These are phyloP conservation scores for Truncatella angustata DNA, from an alignment of 2,329 filamentous ascomycete genomes.

Conservation along the genomic window DNA sequence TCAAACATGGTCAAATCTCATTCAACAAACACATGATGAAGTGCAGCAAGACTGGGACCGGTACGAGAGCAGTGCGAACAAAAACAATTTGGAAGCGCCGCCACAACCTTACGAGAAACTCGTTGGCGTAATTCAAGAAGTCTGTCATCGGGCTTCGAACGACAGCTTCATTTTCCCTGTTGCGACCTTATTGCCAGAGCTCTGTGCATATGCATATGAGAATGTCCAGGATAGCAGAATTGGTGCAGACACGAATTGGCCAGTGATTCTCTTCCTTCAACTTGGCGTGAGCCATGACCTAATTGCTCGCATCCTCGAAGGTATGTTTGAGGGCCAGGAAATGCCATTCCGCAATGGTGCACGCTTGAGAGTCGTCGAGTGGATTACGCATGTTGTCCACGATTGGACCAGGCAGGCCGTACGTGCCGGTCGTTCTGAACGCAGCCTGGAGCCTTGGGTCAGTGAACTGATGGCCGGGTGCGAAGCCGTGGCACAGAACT, in stretches of 20 bases:
- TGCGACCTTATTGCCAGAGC: constrained; percentile 55
- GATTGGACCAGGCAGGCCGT: constrained; percentile 43
- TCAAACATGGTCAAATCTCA: constrained; percentile 79
- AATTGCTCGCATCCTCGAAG: constrained; percentile 54
- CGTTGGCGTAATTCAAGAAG: constrained; percentile 60
- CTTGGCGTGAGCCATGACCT: constrained; percentile 57
- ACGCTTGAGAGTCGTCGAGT: constrained; percentile 52
- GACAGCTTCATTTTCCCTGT: constrained; percentile 68
- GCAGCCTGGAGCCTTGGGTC: constrained; percentile 28
- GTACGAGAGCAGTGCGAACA: constrained; percentile 32
- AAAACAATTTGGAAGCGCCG: constrained; percentile 34
- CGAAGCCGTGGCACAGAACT: constrained; percentile 42
- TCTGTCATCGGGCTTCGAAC: constrained; percentile 62
- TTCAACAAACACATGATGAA: constrained; percentile 67
- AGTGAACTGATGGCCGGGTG: constrained; percentile 44
- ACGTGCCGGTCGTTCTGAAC: constrained; percentile 26
- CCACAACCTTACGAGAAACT: constrained; percentile 69
- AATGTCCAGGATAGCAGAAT: constrained; percentile 58
- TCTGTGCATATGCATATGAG: constrained; percentile 62
- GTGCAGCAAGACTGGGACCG: constrained; percentile 40
- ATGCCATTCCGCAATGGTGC: constrained; percentile 54
- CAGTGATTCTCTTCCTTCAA: constrained; percentile 53
- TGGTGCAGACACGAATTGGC: constrained; percentile 56
- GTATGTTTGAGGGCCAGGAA: constrained; percentile 57
- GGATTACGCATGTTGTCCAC: constrained; percentile 48